Percentiles rank a stretch among this genome's conserved stretches.
Evolutionary conservation across 2,329 filamentous ascomycete genomes (phyloP).

Genomic region (Chaetothyriales sp.): DNA sequence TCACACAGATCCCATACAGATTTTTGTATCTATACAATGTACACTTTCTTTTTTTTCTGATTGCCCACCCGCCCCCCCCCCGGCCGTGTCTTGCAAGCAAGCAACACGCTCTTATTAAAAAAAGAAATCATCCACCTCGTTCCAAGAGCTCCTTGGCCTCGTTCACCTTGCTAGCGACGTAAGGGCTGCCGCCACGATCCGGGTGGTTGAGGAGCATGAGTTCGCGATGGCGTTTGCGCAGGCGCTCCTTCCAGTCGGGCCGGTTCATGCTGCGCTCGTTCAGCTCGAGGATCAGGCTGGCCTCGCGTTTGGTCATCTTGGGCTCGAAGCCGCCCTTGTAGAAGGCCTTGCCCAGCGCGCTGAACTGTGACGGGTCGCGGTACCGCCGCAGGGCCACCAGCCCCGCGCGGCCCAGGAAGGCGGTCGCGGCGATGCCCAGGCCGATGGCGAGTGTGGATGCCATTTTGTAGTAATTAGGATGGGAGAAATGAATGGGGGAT

Average conservation of each 20-base stretch:
- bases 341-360: constrained; percentile 73
- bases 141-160: constrained; percentile 95
- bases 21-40: neutral
- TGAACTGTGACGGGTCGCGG: constrained; percentile 47
- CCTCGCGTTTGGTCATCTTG: constrained; percentile 86
- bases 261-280: constrained; percentile 68
- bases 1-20: neutral
- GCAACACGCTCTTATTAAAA: too few species aligned
- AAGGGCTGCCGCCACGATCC: constrained; percentile 90
- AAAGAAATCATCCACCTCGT: constrained; percentile 40
- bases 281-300: constrained; percentile 75
- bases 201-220: constrained; percentile 97
- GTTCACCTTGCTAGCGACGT: constrained; percentile 94
- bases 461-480: constrained; percentile 23
- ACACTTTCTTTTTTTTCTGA: neutral
- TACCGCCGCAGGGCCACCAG: constrained; percentile 77
- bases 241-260: constrained; percentile 53
- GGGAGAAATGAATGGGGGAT: too few species aligned
- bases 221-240: constrained; percentile 87
- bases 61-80: too few species aligned
- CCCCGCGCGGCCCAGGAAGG: constrained; percentile 79
- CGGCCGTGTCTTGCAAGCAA: too few species aligned
- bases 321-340: constrained; percentile 98
- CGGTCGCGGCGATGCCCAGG: constrained; percentile 40
- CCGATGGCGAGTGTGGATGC: constrained; percentile 30